Evolutionary conservation across 2,329 filamentous ascomycete genomes (phyloP), one percentile per base, ranked within the genome.

Genomic region (Bipolaris gigantea): DNA sequence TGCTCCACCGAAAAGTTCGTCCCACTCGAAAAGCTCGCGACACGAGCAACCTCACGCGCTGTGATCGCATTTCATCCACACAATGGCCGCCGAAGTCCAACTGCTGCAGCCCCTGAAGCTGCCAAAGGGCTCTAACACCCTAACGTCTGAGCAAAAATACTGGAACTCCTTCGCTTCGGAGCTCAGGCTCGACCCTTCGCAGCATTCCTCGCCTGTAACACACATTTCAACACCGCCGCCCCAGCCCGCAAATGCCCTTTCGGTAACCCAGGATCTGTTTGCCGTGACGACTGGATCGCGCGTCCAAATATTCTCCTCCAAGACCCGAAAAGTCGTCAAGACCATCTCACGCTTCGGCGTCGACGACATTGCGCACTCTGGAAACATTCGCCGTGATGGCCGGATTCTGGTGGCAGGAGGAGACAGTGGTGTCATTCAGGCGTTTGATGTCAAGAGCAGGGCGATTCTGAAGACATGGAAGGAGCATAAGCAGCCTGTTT

Each of bases 91-190:
- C 69, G 87, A 91, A 79, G 89, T 96, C 68, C 85, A 86, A 75
- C 89, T 89, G 57, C 80, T 96, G 63, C 86, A 87, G 74, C 88
- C 88, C 74, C 80, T 95, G 71, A 95, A 91, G 81, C 84, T 95
- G 71, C 87, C 93, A 53, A 84, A 89, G 60, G 90, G 90, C 46
- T 92, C 92, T 53, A 87, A 89, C 36, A 88, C 90, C 49, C 78
- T 93, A 43, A 96, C 93, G 5, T 88, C 92, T 30, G 94, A 99
- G 79, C 92, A 97, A 78, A 85, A 88, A 62, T 97, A 97, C 81
- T 99, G 95, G 95, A 89, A 89, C 72, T 88, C 89, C 11, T 99
- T 99, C 81, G 92, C 90, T 77, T 94, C 92, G 64, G 90, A 92
- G 62, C 85, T 96, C 53, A 86, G 93, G 57, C 87, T 97, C 58